Evolutionary conservation across 192 early-diverging fungal species (phyloP).

Genomic region (Powellomyces hirtus): DNA sequence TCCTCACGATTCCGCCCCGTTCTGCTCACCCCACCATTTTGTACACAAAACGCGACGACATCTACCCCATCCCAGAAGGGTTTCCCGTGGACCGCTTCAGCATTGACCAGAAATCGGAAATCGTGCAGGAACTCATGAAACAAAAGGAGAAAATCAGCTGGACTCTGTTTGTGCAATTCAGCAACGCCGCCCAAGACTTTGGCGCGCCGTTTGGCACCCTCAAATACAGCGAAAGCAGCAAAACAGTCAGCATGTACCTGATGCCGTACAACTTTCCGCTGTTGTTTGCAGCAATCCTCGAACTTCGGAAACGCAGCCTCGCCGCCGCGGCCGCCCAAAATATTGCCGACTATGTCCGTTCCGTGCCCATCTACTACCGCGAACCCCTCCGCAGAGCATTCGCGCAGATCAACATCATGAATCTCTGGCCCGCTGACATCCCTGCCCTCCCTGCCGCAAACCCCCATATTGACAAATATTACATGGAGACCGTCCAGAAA

Average conservation of each 20-base stretch:
- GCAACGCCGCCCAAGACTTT: slow-evolving; percentile 57
- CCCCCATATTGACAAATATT: not conserved
- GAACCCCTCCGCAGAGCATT: slow-evolving; percentile 50
- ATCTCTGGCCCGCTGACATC: slow-evolving; percentile 32
- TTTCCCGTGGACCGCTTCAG: slow-evolving; percentile 77
- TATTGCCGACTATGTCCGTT: slow-evolving; percentile 20
- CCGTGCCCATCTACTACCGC: slow-evolving; percentile 39
- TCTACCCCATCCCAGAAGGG: slow-evolving; percentile 62
- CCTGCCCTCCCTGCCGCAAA: not conserved
- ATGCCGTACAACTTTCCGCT: slow-evolving; percentile 77
- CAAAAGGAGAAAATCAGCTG: slow-evolving; percentile 50
- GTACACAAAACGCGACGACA: slow-evolving; percentile 53
- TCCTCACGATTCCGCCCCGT: slow-evolving; percentile 36
- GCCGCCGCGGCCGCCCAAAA: not conserved
- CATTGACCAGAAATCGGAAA: slow-evolving; percentile 59
- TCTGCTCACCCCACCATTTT: slow-evolving; percentile 64
- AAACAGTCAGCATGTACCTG: slow-evolving; percentile 70
- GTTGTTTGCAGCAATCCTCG: slow-evolving; percentile 66
- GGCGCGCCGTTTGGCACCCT: slow-evolving; percentile 76
- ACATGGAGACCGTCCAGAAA: not conserved
- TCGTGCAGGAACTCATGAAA: slow-evolving; percentile 62
- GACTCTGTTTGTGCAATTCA: slow-evolving; percentile 58
- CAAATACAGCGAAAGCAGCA: slow-evolving; percentile 61
- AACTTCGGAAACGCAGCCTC: not conserved
- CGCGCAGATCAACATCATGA: slow-evolving; percentile 30